Base-by-base conservation (phyloP, 129 eudicot species). In the Flaveria sonorensis region DNA sequence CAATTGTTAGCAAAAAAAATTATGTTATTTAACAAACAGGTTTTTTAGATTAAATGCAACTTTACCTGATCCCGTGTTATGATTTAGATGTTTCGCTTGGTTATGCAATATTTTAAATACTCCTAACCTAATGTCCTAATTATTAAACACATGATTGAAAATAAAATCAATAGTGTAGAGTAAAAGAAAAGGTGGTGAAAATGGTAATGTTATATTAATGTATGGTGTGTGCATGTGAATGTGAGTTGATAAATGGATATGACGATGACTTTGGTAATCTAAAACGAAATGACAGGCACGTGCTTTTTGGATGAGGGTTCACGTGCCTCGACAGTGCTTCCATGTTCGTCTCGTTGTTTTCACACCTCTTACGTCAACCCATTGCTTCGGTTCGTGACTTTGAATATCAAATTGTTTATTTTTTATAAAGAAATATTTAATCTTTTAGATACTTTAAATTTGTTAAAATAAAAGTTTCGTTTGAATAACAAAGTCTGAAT, bases 271-370 rank as follows among this genome's bases (percentile, higher is more conserved):
- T 76, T 36, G 74, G 60, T 77, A 68, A 77, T 16, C 70, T 53
- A 42, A 76, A 67, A 52, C 74, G 18, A 32, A 21, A 39, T 36
- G 26, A 7, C 55, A 67, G 75, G 75, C 81, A 77, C 81, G 79
- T 75, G 79, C 19, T 32, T 74, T 62, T 48, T 75, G 79, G 79
- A 75, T 75, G 72, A 75, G 79, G 79, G 18, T 8, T 75, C 79
- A 75, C 50, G 81, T 77, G 81, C 81, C 74, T 66, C 24, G 74
- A 43, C 30, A 67, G 14, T 52, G 81, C 30, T 55, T 77, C 81
- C 75, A 77, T 77, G 69, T 77, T 75, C 53, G 42, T 42, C 15
- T 48, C 30, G 65, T 57, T 45, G 78, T 23, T 32, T 76, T 76
- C 80, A 64, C 52, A 55, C 56, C 78, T 13, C 40, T 11, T 23